Evolutionary conservation across 1,284 basidiomycete species (phyloP).

Genomic region (Trametes versicolor): DNA sequence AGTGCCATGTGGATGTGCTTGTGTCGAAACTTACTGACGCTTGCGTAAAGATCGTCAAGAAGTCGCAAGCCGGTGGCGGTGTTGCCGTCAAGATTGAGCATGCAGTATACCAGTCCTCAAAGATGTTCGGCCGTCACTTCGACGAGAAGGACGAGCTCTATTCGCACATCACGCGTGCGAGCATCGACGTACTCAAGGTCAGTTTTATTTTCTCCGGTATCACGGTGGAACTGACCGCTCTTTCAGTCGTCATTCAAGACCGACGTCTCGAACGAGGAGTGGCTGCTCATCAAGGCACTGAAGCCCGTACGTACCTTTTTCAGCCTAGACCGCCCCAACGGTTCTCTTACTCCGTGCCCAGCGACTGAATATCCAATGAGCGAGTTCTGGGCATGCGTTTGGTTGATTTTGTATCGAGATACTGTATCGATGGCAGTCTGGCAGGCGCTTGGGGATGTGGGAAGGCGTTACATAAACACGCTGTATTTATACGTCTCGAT

Average conservation of each 20-base stretch:
- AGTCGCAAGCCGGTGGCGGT: conserved; percentile 92
- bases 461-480: conserved; percentile 40
- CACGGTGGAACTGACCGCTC: conserved; percentile 21
- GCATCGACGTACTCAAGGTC: conserved; percentile 95
- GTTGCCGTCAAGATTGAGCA: conserved; percentile 99
- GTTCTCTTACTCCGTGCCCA: conserved; percentile 34
- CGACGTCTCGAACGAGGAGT: conserved; percentile 93
- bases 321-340: background rate
- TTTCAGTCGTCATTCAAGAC: conserved; percentile 85
- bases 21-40: background rate
- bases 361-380: conserved; percentile 60
- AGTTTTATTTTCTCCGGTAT: conserved; percentile 18
- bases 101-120: conserved; percentile 94
- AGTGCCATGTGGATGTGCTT: conserved; percentile 38
- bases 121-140: conserved; percentile 95
- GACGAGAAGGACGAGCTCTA: conserved; percentile 96
- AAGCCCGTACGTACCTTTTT: conserved; percentile 73
- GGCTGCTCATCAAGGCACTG: conserved; percentile 92
- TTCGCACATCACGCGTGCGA: conserved; percentile 90
- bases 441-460: conserved; percentile 22
- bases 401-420: conserved; percentile 19
- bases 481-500: conserved; percentile 38
- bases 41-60: conserved; percentile 82
- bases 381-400: background rate
- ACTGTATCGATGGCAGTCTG: conserved; percentile 30